These are phyloP conservation scores for Setaria italica DNA, from an alignment of 202 grass and related monocot species.

Conservation along the genomic window DNA sequence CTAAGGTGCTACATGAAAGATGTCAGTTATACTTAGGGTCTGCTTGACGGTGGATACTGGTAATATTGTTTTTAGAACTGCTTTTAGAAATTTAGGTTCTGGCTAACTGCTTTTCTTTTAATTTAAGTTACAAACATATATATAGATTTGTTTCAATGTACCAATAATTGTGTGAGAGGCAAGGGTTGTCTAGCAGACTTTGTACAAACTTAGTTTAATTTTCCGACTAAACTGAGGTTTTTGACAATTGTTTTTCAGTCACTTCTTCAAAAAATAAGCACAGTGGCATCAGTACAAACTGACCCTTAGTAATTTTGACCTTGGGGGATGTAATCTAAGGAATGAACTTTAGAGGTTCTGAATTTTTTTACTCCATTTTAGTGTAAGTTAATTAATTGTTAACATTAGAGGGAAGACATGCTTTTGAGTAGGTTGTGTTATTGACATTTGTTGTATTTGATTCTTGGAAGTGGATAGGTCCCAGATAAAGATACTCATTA, in stretches of 20 bases:
- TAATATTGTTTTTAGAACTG: constrained; percentile 11
- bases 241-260: neutral
- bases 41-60: neutral
- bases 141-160: neutral
- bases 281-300: neutral
- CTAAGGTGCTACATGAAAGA: constrained; percentile 21
- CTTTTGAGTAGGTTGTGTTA: constrained; percentile 4
- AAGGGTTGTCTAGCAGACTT: neutral
- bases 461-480: constrained; percentile 27
- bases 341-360: neutral
- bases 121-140: neutral
- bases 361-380: constrained; percentile 4
- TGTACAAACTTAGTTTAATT: neutral
- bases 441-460: constrained; percentile 23
- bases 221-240: constrained; percentile 15
- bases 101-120: neutral
- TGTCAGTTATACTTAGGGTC: neutral
- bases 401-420: constrained; percentile 12
- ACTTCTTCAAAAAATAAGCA: neutral
- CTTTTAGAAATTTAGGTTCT: constrained; percentile 8
- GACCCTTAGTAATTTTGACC: neutral
- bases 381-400: neutral
- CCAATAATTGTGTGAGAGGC: neutral
- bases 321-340: constrained; percentile 19
- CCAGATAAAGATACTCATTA: neutral